Evolutionary conservation across 1,284 basidiomycete genomes (phyloP).

Genomic region (Sporisorium sorghi): DNA sequence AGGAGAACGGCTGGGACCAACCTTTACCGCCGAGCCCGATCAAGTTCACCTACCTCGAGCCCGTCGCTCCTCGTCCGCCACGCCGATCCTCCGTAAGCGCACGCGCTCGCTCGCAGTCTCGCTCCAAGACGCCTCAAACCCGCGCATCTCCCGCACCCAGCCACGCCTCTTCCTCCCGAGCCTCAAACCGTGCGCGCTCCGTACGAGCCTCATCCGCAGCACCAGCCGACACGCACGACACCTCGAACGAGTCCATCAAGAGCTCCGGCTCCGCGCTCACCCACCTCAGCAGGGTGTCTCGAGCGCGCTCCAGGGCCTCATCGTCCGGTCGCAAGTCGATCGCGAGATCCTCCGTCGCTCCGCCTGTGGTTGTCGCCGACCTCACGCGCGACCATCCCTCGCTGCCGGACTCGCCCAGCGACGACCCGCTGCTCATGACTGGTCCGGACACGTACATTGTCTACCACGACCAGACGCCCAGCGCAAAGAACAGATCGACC

Average conservation of each 20-base stretch:
- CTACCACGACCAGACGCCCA: constrained; percentile 37
- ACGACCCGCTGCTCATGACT: constrained; percentile 49
- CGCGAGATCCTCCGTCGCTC: constrained; percentile 17
- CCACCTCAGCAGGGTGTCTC: constrained; percentile 11
- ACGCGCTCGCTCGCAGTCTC: constrained; percentile 24
- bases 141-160: constrained; percentile 28
- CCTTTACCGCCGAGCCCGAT: constrained; percentile 33
- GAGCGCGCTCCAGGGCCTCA: constrained; percentile 9
- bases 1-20: constrained; percentile 49
- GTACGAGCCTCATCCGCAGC: constrained; percentile 16
- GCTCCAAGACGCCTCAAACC: constrained; percentile 38
- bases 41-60: constrained; percentile 49
- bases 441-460: constrained; percentile 37
- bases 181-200: constrained; percentile 12
- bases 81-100: constrained; percentile 16
- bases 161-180: constrained; percentile 15
- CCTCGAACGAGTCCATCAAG: constrained; percentile 43
- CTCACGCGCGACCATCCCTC: constrained; percentile 36
- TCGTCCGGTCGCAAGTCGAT: constrained; percentile 9
- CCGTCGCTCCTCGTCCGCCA: constrained; percentile 12
- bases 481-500: constrained; percentile 18
- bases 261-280: constrained; percentile 22
- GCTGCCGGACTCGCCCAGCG: constrained; percentile 47
- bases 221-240: constrained; percentile 11
- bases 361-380: constrained; percentile 29